Evolutionary conservation across 2,329 filamentous ascomycete genomes (phyloP), one percentile per base, ranked within the genome.

Genomic region (Anisogramma anomala): DNA sequence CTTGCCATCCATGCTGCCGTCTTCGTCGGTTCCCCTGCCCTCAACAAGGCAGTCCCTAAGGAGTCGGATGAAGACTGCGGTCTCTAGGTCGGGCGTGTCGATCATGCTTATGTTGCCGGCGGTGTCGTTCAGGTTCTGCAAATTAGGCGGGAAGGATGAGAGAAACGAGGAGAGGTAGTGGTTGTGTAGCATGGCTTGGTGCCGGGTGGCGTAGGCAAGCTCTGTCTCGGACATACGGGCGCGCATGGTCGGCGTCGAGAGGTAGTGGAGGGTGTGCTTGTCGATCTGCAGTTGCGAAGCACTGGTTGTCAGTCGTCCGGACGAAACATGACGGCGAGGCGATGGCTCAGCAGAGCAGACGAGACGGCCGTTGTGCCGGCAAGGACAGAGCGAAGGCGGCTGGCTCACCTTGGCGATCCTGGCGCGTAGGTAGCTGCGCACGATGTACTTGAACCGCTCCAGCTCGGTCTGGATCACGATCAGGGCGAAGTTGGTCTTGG

Each of bases 381-480:
- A 30, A 31, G 5, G 51, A n/a, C n/a, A n/a, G n/a, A n/a, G n/a
- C n/a, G n/a, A n/a, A n/a, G n/a, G n/a, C n/a, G n/a, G n/a, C n/a
- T n/a, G n/a, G n/a, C 45, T 47, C 64, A 85, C 84, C 73, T 98
- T 96, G 40, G 84, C 77, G 43, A 96, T 79, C n/a, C 91, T 73
- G 8, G 84, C 79, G 39, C 93, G 74, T 42, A 98, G 63, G 50
- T 89, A 82, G 49, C 83, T 82, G 46, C 91, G 74, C 14, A 96
- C 74, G 17, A 98, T 71, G 56, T 87, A 98, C 64, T 94, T 94
- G 63, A 84, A 93, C 33, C 91, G 73, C 59, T 95, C 88, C 41
- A 98, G 74, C 64, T 98, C 91, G 6, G 93, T 96, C 67, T 98
- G 91, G 41, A 95, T 79, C 48, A 98, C 82, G 36, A 95, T 94